Evolutionary conservation across 441 rosid genomes (phyloP), one percentile per base, ranked within the genome.

Genomic region (Pelargonium myrrhifolium): DNA sequence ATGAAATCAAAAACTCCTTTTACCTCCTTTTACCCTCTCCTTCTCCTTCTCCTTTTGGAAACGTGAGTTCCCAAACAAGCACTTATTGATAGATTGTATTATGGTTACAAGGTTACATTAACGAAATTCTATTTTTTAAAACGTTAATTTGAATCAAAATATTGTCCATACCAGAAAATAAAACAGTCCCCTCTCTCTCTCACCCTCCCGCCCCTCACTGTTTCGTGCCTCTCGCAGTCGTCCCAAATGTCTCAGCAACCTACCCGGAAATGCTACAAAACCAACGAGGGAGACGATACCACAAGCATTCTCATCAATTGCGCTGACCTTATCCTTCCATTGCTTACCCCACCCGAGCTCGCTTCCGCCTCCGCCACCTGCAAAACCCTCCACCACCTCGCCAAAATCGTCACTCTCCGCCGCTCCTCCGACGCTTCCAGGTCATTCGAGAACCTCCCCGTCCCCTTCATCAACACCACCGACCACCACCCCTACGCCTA

Each of bases 341-440:
- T 88, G 87, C 80, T 93, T 42, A 78, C 81, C 49, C 72, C 79
- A 3, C 71, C 7, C 61, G 99, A 89, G 39, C 88, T 91, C 7
- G 88, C 90, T 58, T 18, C 63, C 60, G 58, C 76, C 63, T 76
- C 92, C 62, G 64, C 64, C 3, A 68, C 95, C 70, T 87, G 86
- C 85, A 86, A 81, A 77, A 1, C 79, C 77, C 85, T 85, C 15
- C 59, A 28, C 64, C 69, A 17, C 26, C 11, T 75, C 61, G 73
- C 88, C 68, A 77, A 68, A 69, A 70, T 84, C 66, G 24, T 85
- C 73, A 76, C 84, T 60, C 64, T 61, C 71, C 78, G 20, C 15
- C 90, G 96, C 35, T 81, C 87, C 31, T 78, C 77, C n/a, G 89
- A 93, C 79, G 93, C 93, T 18, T 64, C 96, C 53, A 77, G 88